Evolutionary conservation across 2,329 filamentous ascomycete genomes (phyloP).

Genomic region (Epichloe bromicola): DNA sequence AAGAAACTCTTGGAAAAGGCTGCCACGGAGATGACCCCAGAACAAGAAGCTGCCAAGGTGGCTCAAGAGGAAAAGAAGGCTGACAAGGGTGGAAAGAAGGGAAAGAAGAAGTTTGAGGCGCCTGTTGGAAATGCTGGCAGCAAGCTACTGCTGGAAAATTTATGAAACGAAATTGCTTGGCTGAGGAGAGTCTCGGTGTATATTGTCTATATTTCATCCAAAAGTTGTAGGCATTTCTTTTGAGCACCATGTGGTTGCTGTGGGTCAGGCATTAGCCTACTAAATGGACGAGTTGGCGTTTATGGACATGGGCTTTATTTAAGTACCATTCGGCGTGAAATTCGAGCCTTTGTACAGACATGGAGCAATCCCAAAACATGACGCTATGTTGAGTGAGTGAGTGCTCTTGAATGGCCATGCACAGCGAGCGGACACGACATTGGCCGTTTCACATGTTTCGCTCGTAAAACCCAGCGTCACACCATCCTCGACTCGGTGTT

Average conservation of each 20-base stretch:
- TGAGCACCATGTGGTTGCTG: not conserved
- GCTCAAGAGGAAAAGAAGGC: conserved; percentile 32
- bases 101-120: conserved; percentile 30
- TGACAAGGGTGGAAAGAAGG: conserved; percentile 29
- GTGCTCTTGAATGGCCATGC: not conserved
- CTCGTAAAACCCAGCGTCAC: not conserved
- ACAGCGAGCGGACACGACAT: not conserved
- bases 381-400: too few relatives aligned
- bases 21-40: conserved; percentile 42
- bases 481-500: not conserved
- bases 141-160: conserved; percentile 45
- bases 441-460: not conserved
- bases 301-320: not conserved
- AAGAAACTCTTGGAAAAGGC: conserved; percentile 59
- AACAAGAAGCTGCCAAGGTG: conserved; percentile 38
- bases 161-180: conserved; percentile 23
- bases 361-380: too few relatives aligned
- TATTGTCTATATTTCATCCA: not conserved
- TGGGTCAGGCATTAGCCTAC: not conserved
- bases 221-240: not conserved
- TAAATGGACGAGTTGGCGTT: conserved; percentile 4
- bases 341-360: not conserved
- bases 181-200: not conserved
- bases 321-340: not conserved
- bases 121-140: conserved; percentile 49